Evolutionary conservation across 805 yeast species (phyloP), one percentile per base, ranked within the genome.

Genomic region (Pichia paraexigua): DNA sequence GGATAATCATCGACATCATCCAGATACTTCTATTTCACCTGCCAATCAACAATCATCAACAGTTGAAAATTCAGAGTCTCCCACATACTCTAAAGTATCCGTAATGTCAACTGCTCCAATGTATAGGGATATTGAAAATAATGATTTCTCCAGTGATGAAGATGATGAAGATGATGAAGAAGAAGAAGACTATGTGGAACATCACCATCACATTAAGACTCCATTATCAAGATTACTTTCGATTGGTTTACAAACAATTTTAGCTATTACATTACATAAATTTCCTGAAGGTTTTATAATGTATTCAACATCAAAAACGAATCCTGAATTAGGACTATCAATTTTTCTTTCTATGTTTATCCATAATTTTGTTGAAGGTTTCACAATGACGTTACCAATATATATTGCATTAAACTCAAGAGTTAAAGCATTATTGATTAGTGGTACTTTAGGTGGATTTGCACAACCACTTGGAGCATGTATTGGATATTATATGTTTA

Each of bases 271-370:
- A 0, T 68, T 94, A 28, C 99, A 92, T 69, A 91, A 94, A 64
- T 74, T 92, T 25, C 99, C 99, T 0, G 99, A 92, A 68, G 99
- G 99, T 0, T 87, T 92, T 61, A 82, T 92, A 50, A 85, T 95
- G 45, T 92, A 79, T 64, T 86, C 85, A 35, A 90, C 94, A 0
- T 76, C 89, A 2, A 71, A 72, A 52, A 82, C 81, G 0, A 87
- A 85, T 61, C 80, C 85, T 1, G 69, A 75, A 53, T 68, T 90
- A 27, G 97, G 98, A 0, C 59, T 89, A 21, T 76, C 88, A 17
- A 88, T 92, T 13, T 91, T 94, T 61, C 65, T 91, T 21, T 89
- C 97, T 46, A 74, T 92, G 62, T 80, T 90, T 13, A 79, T 94
- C 28, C 99, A 92, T 69, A 94, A 94, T 66, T 83, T 89, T 58